Evolutionary conservation across 2,329 filamentous ascomycete species (phyloP), one percentile per base, ranked within the genome.

Genomic region (Epicoccum sorghinum): DNA sequence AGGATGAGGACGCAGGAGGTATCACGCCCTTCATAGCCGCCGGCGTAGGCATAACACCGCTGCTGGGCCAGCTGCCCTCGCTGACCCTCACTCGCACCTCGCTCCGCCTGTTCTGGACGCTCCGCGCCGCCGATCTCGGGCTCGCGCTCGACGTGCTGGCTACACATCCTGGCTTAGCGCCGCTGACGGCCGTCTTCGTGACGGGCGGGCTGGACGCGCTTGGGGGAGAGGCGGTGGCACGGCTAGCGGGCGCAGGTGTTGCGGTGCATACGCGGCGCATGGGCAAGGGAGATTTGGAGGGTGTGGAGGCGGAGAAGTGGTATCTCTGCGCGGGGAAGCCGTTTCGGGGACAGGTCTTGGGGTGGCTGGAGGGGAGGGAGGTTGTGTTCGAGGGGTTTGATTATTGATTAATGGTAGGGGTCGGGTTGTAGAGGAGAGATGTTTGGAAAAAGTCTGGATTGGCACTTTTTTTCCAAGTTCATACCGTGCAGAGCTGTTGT

Each of bases 31-130:
- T 93, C 60, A 74, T 96, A 3, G 90, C 90, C 5, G 90, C 85
- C 0, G 91, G 91, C 3, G 89, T 96, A 6, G 91, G 91, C 0
- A 90, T 96, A 57, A 96, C 91, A 25, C 91, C 91, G 1, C 64
- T 95, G 3, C 77, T 96, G n/a, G 85, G 78, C 53, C 38, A 27
- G 5, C 40, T 69, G 0, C 25, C 3, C 1, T 2, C 1, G 0
- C 14, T 50, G 1, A 12, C 2, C 9, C 3, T 65, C 2, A 13
- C 30, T 0, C 52, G 59, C 1, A 49, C 41, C 2, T 40, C 71
- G 3, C 68, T 95, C 33, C 75, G 65, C 24, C 68, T 95, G 4
- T 77, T 91, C 1, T 96, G 91, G 91, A 87, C 84, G 1, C 62
- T 93, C 4, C 78, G 82, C 6, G 71, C 73, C 0, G 80, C 78